These are phyloP conservation scores for Tetragonia tetragonoides DNA, from an alignment of 148 eudicot genomes.

Conservation along the genomic window DNA sequence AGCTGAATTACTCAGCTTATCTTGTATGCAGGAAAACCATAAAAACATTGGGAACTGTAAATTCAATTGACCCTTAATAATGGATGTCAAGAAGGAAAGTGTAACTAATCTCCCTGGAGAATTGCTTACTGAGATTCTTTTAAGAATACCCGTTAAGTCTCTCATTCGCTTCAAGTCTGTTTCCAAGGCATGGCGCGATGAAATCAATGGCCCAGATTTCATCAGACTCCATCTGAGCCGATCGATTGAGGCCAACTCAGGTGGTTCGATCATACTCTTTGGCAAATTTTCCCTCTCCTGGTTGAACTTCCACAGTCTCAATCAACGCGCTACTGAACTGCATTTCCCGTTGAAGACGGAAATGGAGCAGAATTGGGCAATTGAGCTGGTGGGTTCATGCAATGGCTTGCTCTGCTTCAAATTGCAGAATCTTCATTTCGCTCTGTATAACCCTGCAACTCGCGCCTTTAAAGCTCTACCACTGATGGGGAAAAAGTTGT, in stretches of 20 bases:
- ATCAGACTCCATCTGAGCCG: neutral
- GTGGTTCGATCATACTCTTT: neutral
- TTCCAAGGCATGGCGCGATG: neutral
- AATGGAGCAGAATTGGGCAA: too few species aligned
- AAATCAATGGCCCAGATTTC: neutral
- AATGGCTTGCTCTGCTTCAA: conserved; percentile 7
- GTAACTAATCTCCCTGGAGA: neutral
- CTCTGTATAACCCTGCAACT: conserved; percentile 12
- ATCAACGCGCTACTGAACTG: neutral
- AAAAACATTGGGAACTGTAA: too few species aligned
- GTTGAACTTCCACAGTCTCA: neutral
- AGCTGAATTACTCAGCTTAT: too few species aligned
- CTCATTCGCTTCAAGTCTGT: conserved; percentile 25
- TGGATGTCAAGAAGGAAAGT: too few species aligned
- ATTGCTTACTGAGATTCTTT: neutral
- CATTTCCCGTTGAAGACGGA: neutral
- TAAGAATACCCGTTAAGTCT: conserved; percentile 5
- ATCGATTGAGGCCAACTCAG: neutral
- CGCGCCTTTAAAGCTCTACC: neutral
- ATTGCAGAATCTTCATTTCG: neutral
- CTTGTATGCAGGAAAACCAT: too few species aligned
- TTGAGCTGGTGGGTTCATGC: conserved; percentile 4
- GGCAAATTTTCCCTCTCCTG: neutral
- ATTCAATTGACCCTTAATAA: too few species aligned
- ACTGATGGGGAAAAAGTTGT: neutral